Base-by-base conservation (phyloP, 2,329 filamentous ascomycete species). In the Teratosphaeria epicoccoides region DNA sequence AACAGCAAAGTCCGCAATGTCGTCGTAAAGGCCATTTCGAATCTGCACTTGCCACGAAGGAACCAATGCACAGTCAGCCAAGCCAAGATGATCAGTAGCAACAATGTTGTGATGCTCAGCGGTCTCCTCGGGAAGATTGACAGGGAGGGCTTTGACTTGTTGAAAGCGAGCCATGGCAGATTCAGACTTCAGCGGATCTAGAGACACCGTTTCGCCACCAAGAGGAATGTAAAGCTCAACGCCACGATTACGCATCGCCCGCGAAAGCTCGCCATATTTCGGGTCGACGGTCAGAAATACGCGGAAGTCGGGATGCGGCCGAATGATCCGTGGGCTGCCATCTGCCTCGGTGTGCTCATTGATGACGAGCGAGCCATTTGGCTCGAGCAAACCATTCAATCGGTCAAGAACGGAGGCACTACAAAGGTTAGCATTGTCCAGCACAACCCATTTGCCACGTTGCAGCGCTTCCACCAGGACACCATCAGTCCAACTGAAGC, bases 361-460 rank as follows among this genome's bases (percentile, higher is more conserved):
- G 66, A 98, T 85, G 61, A 87, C 88, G 22, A 98, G 73, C 56
- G 82, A 83, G 1, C 93, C 93, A 62, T 90, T 84, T 0, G 89
- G 90, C 66, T 98, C 93, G 6, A 97, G 83, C 7, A 98, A 73
- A 0, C 93, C 97, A 67, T 98, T 98, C 49, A 98, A 74, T 55
- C 94, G 81, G 69, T 98, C 93, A 9, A 98, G 78, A 1, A 98
- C 93, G 6, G 91, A 95, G 23, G 91, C 85, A 63, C 86, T 96
- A 72, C 94, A 98, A 52, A 98, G 78, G 63, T 98, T 98, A 54
- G 94, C 93, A 68, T 98, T 96, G 69, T 98, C 93, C 22, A 98
- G 81, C 10, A 98, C 84, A 17, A 98, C 76, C 93, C 93, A 98
- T 55, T 89, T 80, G 12, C 93, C 93, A 59, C 84, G 76, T 63